Percentiles rank a stretch among this genome's conserved stretches.
Conservation (phyloP, 2,329 filamentous ascomycete genomes). For the Fusarium albidum region DNA sequence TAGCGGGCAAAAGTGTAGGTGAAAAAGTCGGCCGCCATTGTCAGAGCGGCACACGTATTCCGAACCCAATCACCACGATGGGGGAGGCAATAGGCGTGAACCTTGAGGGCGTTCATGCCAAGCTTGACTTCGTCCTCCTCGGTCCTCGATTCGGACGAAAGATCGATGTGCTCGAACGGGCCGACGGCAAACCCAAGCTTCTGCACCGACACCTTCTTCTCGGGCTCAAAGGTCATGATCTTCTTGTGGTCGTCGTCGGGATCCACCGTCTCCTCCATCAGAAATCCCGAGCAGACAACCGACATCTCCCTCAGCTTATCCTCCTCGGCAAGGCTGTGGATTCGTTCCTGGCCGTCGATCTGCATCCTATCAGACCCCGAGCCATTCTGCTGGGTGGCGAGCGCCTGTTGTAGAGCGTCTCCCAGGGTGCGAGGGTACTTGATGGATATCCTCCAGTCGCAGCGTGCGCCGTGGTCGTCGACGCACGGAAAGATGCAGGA, state of each 20-base stretch:
- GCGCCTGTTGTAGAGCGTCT: conserved; percentile 69
- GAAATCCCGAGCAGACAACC: conserved; percentile 88
- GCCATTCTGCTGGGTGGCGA: conserved; percentile 51
- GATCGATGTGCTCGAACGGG: conserved; percentile 91
- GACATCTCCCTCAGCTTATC: conserved; percentile 89
- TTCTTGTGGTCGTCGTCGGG: conserved; percentile 82
- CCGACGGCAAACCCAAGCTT: conserved; percentile 95
- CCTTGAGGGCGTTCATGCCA: conserved; percentile 84
- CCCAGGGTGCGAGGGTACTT: conserved; percentile 87
- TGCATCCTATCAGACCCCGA: conserved; percentile 49
- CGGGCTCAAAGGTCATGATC: conserved; percentile 83
- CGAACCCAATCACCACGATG: conserved; percentile 81
- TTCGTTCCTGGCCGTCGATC: conserved; percentile 51
- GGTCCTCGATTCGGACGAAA: conserved; percentile 84
- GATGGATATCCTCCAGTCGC: conserved; percentile 88
- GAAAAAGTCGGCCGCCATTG: conserved; percentile 89
- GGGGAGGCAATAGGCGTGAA: conserved; percentile 92
- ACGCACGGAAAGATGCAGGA: conserved; percentile 93
- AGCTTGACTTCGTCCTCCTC: conserved; percentile 93
- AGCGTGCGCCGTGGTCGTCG: conserved; percentile 82
- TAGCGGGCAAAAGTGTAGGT: conserved; percentile 89
- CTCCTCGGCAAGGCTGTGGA: conserved; percentile 68
- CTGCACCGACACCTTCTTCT: conserved; percentile 79
- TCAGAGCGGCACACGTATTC: conserved; percentile 86
- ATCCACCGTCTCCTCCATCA: conserved; percentile 84